Base-by-base conservation (phyloP, 345 rosid genomes). In the Viola odorata region DNA sequence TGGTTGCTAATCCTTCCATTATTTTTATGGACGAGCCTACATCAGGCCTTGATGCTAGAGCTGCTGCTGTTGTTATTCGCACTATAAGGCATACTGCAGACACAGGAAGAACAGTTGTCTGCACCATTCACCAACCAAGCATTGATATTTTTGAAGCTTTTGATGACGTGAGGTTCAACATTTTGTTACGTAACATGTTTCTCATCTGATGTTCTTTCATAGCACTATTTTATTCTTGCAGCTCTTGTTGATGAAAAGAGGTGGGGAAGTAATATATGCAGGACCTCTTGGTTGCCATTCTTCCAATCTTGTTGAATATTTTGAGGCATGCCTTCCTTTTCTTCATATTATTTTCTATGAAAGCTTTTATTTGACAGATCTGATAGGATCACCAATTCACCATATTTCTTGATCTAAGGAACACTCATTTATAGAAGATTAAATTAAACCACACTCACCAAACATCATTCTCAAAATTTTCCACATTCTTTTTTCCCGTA, bases 61-160 rank as follows among this genome's bases (percentile, higher is more conserved):
- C 96, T 37, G 96, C 94, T 41, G 96, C 94, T 17, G 84, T 89
- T 59, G 94, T 89, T 47, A 86, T 86, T 91, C 77, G 91, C 13
- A 80, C 96, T 8, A 85, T 89, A 48, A 86, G 91, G 71, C 84
- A 89, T 63, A 88, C 87, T 3, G 94, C 86, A 36, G 94, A 89
- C 53, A 89, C 96, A 7, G 96, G 96, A 38, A 60, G 96, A 71
- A 89, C 94, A 1, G 89, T 89, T 37, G 91, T 89, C 45, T 89
- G 96, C 75, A 89, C 96, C 54, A 89, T 89, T 70, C 96, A 89
- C 73, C 94, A 89, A 56, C 96, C 96, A 10, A 86, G 96, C 68
- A 89, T 89, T 36, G 96, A 89, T 71, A 83, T 89, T 57, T 86
- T 86, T 41, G 91, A 89, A 77, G 85, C 95, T 37, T 89, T 85